Evolutionary conservation across 73 alveolate genomes (phyloP).

Genomic region (Paramecium pentaurelia): DNA sequence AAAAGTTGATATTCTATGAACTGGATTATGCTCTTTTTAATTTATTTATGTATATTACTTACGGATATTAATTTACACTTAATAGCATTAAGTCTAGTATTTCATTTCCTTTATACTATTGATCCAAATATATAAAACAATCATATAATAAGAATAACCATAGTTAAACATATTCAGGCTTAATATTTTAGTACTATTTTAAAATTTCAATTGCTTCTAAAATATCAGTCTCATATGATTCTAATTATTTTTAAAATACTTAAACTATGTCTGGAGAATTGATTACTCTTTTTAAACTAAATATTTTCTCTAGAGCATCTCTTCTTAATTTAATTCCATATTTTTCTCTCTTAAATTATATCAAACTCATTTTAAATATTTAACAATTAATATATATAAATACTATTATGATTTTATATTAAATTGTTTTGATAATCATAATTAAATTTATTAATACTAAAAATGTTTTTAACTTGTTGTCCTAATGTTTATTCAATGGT

Average conservation of each 20-base stretch:
- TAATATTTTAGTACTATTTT: not conserved
- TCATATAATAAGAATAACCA: slow-evolving; percentile 9
- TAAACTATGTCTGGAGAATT: not conserved
- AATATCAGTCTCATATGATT: not conserved
- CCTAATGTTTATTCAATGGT: slow-evolving; percentile 13
- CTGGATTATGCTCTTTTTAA: not conserved
- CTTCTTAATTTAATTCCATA: not conserved
- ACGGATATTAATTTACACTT: not conserved
- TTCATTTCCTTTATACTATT: not conserved
- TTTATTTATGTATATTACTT: not conserved
- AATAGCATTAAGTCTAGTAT: not conserved
- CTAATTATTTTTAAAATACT: not conserved
- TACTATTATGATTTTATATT: not conserved
- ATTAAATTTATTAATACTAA: not conserved
- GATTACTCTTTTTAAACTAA: not conserved
- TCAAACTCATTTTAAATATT: not conserved
- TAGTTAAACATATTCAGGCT: not conserved
- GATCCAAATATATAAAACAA: slow-evolving; percentile 9
- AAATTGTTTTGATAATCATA: not conserved
- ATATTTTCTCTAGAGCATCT: not conserved
- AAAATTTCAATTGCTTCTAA: not conserved
- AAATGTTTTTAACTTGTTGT: not conserved
- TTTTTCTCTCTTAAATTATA: not conserved
- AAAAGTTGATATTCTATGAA: not conserved
- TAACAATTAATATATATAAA: not conserved